Base-by-base conservation (phyloP, 2,329 filamentous ascomycete species). In the Elsinoe perseae region DNA sequence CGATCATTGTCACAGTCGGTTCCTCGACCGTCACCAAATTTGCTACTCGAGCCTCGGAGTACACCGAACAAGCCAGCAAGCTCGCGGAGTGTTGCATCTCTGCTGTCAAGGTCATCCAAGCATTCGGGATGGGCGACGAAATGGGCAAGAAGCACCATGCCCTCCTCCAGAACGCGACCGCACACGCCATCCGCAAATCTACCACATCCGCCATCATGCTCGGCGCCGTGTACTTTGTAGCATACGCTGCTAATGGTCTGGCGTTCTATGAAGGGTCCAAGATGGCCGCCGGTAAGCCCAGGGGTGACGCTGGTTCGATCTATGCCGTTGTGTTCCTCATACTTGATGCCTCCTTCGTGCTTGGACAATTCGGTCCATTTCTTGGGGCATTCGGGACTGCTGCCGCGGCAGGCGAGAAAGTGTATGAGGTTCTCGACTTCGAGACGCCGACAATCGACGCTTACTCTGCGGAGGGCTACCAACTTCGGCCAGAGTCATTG, bases 251-350 rank as follows among this genome's bases (percentile, higher is more conserved):
- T 2, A 76, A 76, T 56, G 73, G 68, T 5, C 63, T 77, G 30
- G 74, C 74, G 0, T 77, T 76, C 52, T 77, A 70, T 65, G 68
- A 75, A 20, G 74, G 74, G 8, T 69, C 68, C 44, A 58, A 62
- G 4, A 58, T 67, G 57, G 63, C 65, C 7, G 54, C 53, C 2
- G 60, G 58, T 2, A 64, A 63, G 34, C 61, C 65, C n/a, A 63
- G 67, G 6, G 63, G 64, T 16, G 58, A 65, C 40, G 77, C 76
- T 23, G 77, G 77, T 30, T 79, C 77, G 1, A 73, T 82, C 14
- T 85, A 84, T 61, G 83, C 81, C 0, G 82, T 84, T 27, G 80
- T 85, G 10, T 82, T 85, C 54, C 71, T 85, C 27, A 79, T 85
- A 9, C 74, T 85, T 1, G 82, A 85, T 60, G 80, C 81, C 23